A percentile compares a stretch with the other conserved stretches of the same genome.
phyloP scores from a whole-genome alignment of 257 asterid species.

The Scutellaria minor region DNA sequence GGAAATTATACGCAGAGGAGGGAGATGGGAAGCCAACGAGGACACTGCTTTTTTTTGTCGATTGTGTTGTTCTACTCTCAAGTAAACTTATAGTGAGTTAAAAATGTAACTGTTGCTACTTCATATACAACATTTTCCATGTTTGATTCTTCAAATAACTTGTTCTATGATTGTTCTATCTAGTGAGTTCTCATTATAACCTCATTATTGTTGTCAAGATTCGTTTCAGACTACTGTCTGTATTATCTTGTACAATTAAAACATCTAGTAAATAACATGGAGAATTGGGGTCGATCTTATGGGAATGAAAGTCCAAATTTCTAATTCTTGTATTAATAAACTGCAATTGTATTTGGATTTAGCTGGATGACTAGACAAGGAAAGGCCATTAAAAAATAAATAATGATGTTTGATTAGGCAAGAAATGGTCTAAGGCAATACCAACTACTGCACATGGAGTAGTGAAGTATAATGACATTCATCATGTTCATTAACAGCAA shows the following conservation, averaged over 20 bases:
- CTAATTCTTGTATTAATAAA: too few species aligned
- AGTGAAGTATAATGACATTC: constrained; percentile 27
- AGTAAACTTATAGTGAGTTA: background rate
- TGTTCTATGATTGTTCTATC: constrained; percentile 10
- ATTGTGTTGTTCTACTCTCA: too few species aligned
- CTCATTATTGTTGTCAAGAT: too few species aligned
- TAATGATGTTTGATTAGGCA: background rate
- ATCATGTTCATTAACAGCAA: constrained; percentile 1
- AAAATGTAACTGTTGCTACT: background rate
- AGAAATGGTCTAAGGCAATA: constrained; percentile 26
- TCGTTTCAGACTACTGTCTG: too few species aligned
- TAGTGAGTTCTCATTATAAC: background rate
- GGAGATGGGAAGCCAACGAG: background rate
- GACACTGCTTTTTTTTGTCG: too few species aligned
- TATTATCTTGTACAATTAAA: too few species aligned
- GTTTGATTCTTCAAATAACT: constrained; percentile 1
- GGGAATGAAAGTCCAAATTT: too few species aligned
- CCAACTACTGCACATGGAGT: constrained; percentile 31
- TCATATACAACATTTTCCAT: background rate
- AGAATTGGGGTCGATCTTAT: too few species aligned
- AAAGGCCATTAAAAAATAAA: too few species aligned
- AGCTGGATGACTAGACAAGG: too few species aligned
- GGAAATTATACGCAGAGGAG: background rate
- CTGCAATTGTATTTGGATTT: too few species aligned
- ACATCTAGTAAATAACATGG: too few species aligned